Base-by-base conservation (phyloP, 2,329 filamentous ascomycete genomes). In the Nannizziopsis arthrosporioides region DNA sequence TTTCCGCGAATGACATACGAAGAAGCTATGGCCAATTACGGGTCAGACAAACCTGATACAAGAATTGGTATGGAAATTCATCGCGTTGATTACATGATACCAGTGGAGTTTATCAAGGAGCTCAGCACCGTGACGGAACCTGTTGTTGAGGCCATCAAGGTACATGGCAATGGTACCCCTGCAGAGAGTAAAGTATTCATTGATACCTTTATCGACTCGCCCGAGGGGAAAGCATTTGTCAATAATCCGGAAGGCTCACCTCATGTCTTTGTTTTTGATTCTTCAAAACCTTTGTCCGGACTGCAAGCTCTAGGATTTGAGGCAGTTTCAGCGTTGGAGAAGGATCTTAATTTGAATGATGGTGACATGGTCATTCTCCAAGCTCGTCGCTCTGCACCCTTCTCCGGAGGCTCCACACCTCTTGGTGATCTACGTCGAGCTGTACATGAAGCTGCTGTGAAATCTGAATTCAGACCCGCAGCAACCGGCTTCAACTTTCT, bases 1-100 rank as follows among this genome's bases (percentile, higher is more conserved):
- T 85, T 86, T 54, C 69, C 64, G 5, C 71, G 74, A 17, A 73
- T 87, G 57, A 75, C 77, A 1, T 98, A 96, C 59, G 65, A 83
- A 30, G 72, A 84, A 35, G 84, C 83, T 14, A 96, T 98, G 81
- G 69, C 75, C 1, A 71, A 68, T 2, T 94, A 89, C 59, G 92
- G 92, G 9, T 84, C 80, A 3, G 92, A 98, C 65, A 98, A 98
- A 64, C 92, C 92, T 3, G 92, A 98, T 61, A 68, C 90, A 8
- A 79, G 92, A 14, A 82, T 89, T 34, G 76, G 78, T 1, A 81
- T 60, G 55, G 61, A 86, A 75, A 85, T 93, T 52, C 71, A 68
- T 45, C 71, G 72, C 1, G 72, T 94, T 35, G 79, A 82, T 15
- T 68, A 82, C 52, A 65, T 83, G 49, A 69, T 84, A 3, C 75